Evolutionary conservation across 2,329 filamentous ascomycete species (phyloP).

Genomic region (Xylaria sp.): DNA sequence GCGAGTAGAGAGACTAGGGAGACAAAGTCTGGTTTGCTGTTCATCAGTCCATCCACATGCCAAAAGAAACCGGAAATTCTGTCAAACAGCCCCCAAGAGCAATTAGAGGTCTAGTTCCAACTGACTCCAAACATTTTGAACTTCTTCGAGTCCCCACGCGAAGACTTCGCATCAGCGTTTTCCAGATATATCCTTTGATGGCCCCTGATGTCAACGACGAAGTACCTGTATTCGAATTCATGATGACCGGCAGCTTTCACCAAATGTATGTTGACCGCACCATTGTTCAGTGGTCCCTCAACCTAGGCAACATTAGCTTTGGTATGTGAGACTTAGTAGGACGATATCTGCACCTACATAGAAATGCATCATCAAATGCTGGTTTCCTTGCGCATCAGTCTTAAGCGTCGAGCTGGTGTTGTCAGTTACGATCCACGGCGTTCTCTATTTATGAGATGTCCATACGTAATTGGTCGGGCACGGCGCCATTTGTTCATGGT

Average conservation of each 20-base stretch:
- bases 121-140: slow-evolving; percentile 65
- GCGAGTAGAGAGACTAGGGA: too few species aligned
- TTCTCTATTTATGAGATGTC: not conserved
- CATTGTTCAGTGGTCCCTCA: slow-evolving; percentile 74
- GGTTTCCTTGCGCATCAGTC: slow-evolving; percentile 73
- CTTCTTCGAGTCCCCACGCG: slow-evolving; percentile 44
- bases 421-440: slow-evolving; percentile 32
- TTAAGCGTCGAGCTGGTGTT: slow-evolving; percentile 62
- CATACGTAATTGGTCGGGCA: slow-evolving; percentile 63
- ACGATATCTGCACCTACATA: slow-evolving; percentile 56
- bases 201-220: slow-evolving; percentile 80
- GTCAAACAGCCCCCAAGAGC: not conserved
- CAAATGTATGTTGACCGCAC: slow-evolving; percentile 78
- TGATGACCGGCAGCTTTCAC: slow-evolving; percentile 64
- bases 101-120: slow-evolving; percentile 46
- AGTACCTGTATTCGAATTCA: slow-evolving; percentile 77
- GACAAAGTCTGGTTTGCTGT: not conserved
- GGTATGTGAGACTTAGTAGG: slow-evolving; percentile 4
- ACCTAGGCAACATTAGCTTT: slow-evolving; percentile 58
- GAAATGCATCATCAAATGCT: slow-evolving; percentile 85
- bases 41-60: not conserved
- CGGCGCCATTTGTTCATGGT: slow-evolving; percentile 81
- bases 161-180: slow-evolving; percentile 52
- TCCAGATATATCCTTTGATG: slow-evolving; percentile 68
- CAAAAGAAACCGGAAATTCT: too few species aligned